Base-by-base conservation (phyloP, 441 rosid genomes). In the Pelargonium citronellum region DNA sequence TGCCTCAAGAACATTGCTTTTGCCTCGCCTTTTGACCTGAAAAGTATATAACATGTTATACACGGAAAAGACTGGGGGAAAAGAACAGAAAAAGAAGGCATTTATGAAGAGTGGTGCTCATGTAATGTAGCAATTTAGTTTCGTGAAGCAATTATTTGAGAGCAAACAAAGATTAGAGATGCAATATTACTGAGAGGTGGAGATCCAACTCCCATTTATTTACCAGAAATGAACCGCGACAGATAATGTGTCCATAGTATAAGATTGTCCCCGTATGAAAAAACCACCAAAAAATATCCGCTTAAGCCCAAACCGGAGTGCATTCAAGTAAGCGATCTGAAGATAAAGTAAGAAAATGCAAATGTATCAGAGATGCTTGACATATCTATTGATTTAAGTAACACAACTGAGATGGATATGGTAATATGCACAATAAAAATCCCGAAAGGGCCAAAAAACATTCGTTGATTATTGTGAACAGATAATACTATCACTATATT, bases 231-330 rank as follows among this genome's bases (percentile, higher is more conserved):
- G 83, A 73, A 95, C 98, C 49, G 98, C 98, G 68, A 92, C 89
- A 58, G 97, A 86, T n/a, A 92, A 89, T 41, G 98, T 92, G 78
- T 95, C 99, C 98, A 95, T 89, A 41, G 97, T 95, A 80, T 89
- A 95, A 69, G 89, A 91, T 11, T 88, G 98, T 51, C 98, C 93
- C 57, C 94, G 84, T 61, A 92, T 95, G 71, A 95, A 95, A 79
- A 92, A 92, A 60, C 99, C 99, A 24, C 94, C 97, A 71, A 76
- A 76, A 60, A 72, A 72, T 49, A 76, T 76, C 41, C 76, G 53
- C 66, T 72, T 76, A 15, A 76, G 69, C 62, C 79, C 79, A 68
- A 76, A 76, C 39, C 75, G 71, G 15, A 76, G 75, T 27, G 79
- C 79, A 71, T 76, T 76, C 75, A 76, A 69, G 69, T 76, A 76